A percentile compares a stretch with the other conserved stretches of the same genome.
Evolutionary conservation across 192 early-diverging fungal genomes (phyloP).

Genomic region (Entomortierella beljakovae): DNA sequence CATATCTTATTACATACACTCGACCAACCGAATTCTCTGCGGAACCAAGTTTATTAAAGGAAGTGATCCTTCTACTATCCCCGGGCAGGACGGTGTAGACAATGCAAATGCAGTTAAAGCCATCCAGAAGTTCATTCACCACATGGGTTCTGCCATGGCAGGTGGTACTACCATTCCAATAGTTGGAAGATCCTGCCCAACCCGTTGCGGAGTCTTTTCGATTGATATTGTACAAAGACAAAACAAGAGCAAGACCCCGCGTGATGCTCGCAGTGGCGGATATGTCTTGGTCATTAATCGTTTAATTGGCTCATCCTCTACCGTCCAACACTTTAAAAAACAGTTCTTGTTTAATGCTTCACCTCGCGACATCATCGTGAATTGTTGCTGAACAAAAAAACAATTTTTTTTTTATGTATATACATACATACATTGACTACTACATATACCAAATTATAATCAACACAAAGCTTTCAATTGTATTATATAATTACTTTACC

Average conservation of each 20-base stretch:
- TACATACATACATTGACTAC: too few relatives aligned
- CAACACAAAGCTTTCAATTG: too few relatives aligned
- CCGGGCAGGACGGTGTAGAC: background rate
- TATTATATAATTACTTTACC: too few relatives aligned
- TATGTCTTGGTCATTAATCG: constrained; percentile 34
- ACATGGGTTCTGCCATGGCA: constrained; percentile 32
- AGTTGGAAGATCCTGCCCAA: background rate
- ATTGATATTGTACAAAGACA: constrained; percentile 38
- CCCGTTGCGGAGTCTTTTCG: constrained; percentile 39
- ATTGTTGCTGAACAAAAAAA: background rate
- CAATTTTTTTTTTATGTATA: background rate
- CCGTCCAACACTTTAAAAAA: constrained; percentile 35
- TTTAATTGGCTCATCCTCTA: constrained; percentile 37
- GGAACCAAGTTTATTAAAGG: constrained; percentile 23
- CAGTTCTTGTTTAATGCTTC: constrained; percentile 21
- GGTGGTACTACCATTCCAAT: constrained; percentile 3
- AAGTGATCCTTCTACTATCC: background rate
- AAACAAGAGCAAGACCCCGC: background rate
- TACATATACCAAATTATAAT: too few relatives aligned
- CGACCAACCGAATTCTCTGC: constrained; percentile 41
- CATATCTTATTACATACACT: constrained; percentile 48
- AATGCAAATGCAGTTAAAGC: background rate
- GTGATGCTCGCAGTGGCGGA: background rate
- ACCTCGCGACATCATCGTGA: background rate
- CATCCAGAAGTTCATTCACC: constrained; percentile 25